Conservation (phyloP, 164 flowering plant species). For the Vitis amurensis region DNA sequence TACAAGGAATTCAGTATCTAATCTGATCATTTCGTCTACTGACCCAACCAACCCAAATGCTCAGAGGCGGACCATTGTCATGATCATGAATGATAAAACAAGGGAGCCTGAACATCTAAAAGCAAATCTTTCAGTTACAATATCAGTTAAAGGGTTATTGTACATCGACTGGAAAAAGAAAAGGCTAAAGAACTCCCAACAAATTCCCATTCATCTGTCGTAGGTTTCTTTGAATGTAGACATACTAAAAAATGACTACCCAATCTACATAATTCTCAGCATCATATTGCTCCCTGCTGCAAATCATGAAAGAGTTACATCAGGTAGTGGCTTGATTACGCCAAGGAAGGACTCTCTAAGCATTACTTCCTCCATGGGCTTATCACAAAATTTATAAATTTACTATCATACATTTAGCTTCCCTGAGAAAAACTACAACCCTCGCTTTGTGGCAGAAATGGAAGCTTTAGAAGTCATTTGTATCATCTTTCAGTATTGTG, state of each 20-base stretch:
- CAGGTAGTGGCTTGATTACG: constrained; percentile 26
- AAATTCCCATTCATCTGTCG: constrained; percentile 23
- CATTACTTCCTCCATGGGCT: constrained; percentile 35
- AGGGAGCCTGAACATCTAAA: constrained; percentile 24
- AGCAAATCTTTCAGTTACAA: constrained; percentile 32
- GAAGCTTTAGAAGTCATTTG: constrained; percentile 39
- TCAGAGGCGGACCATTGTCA: neutral
- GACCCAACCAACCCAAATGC: constrained; percentile 24
- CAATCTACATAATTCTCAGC: constrained; percentile 57
- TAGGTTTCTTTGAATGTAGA: constrained; percentile 28
- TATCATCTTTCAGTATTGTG: constrained; percentile 51
- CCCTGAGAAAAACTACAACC: constrained; percentile 11
- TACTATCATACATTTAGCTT: constrained; percentile 35
- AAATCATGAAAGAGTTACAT: constrained; percentile 24
- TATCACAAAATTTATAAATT: constrained; percentile 35
- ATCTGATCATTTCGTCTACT: constrained; percentile 3
- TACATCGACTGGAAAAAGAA: constrained; percentile 35
- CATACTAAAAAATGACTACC: constrained; percentile 43
- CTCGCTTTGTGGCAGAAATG: constrained; percentile 16
- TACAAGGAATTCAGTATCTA: constrained; percentile 8
- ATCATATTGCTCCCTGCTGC: constrained; percentile 30
- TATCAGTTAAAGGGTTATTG: constrained; percentile 45
- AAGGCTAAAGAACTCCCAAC: constrained; percentile 23
- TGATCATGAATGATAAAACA: constrained; percentile 10
- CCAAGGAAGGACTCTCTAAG: constrained; percentile 34